These are phyloP conservation scores for Osmozyma mogii DNA, from an alignment of 805 yeast species.

Conservation along the genomic window DNA sequence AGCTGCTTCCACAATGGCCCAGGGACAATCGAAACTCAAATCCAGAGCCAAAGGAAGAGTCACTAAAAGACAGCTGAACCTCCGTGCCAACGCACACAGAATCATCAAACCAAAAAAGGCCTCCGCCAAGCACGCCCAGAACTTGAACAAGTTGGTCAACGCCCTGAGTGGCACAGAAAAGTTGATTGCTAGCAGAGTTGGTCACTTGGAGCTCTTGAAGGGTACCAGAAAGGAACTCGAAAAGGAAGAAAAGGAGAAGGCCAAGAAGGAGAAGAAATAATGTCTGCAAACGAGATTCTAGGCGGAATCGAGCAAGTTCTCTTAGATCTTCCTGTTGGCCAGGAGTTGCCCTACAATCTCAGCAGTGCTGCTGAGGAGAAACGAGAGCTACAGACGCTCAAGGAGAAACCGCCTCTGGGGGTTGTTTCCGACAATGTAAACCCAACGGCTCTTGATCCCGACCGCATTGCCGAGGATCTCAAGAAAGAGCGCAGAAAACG, in stretches of 20 bases:
- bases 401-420: not conserved
- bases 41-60: conserved; percentile 43
- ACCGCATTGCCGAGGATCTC: conserved; percentile 11
- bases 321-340: not conserved
- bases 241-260: conserved; percentile 40
- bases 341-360: not conserved
- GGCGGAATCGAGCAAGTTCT: conserved; percentile 3
- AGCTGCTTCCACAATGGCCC: conserved; percentile 45
- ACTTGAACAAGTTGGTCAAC: conserved; percentile 41
- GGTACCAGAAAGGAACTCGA: conserved; percentile 85
- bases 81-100: conserved; percentile 66
- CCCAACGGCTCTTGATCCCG: conserved; percentile 21
- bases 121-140: conserved; percentile 37
- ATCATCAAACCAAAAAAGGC: conserved; percentile 61
- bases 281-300: conserved; percentile 3
- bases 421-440: conserved; percentile 1
- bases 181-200: conserved; percentile 81
- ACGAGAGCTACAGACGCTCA: not conserved
- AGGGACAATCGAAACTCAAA: conserved; percentile 58
- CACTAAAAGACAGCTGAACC: conserved; percentile 58
- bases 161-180: conserved; percentile 55
- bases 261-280: conserved; percentile 12
- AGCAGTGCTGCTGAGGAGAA: conserved; percentile 1
- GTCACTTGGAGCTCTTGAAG: conserved; percentile 84
- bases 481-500: conserved; percentile 9